Percentiles rank a stretch among this genome's conserved stretches.
Conservation (phyloP, 2,329 filamentous ascomycete genomes). For the Cordyceps pruinosa region DNA sequence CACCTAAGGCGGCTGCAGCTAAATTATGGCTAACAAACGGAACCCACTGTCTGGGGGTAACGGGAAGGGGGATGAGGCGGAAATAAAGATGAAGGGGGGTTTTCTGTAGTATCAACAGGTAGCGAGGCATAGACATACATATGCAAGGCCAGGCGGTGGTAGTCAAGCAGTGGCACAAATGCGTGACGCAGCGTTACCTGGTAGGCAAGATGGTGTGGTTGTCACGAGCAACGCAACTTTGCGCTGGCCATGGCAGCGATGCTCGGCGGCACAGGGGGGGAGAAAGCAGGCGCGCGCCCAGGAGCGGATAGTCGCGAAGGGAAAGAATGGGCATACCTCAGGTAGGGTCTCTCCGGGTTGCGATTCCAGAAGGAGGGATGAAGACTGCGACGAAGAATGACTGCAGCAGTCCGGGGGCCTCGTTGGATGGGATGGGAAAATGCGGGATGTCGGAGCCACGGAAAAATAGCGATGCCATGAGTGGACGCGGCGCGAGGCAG, state of each 20-base stretch:
- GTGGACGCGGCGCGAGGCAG: no score
- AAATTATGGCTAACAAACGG: constrained; percentile 7
- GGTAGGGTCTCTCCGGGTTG: constrained; percentile 12
- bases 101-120: neutral
- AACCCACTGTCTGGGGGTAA: constrained; percentile 2
- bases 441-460: constrained; percentile 5
- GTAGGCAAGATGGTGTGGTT: constrained; percentile 14
- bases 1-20: constrained; percentile 10
- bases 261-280: constrained; percentile 14
- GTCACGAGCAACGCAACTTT: constrained; percentile 25
- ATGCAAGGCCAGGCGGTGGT: neutral
- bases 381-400: constrained; percentile 17
- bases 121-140: no score
- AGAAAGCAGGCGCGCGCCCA: constrained; percentile 1
- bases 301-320: neutral
- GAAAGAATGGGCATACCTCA: constrained; percentile 28
- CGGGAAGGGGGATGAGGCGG: neutral
- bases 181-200: neutral
- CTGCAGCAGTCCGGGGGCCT: neutral
- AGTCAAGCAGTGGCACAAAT: neutral
- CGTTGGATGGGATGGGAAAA: neutral
- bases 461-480: constrained; percentile 5
- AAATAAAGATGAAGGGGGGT: neutral
- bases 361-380: neutral
- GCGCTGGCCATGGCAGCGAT: constrained; percentile 16